Percentiles rank a stretch among this genome's conserved stretches.
phyloP scores from a whole-genome alignment of 2,329 filamentous ascomycete genomes.

The Pyrenochaeta sp. region DNA sequence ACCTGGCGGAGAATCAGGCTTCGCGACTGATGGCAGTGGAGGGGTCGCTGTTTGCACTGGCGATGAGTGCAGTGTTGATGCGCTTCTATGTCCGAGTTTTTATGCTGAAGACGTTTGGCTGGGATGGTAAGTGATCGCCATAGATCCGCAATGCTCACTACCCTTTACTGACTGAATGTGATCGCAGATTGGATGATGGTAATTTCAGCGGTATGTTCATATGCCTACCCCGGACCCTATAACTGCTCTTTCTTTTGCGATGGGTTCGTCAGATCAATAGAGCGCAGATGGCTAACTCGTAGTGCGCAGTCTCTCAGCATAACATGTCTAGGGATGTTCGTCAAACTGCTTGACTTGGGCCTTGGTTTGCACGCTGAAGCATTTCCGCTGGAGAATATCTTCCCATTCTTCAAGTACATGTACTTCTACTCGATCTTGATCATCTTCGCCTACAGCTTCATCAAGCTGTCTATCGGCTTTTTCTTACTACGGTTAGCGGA shows the following conservation, averaged over 20 bases:
- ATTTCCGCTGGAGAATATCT: slow-evolving; percentile 36
- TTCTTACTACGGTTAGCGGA: slow-evolving; percentile 57
- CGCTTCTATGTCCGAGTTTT: slow-evolving; percentile 31
- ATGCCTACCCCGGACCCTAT: background rate
- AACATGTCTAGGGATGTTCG: slow-evolving; percentile 26
- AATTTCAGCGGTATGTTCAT: slow-evolving; percentile 23
- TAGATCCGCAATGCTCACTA: background rate
- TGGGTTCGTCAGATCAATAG: background rate
- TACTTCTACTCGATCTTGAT: slow-evolving; percentile 58
- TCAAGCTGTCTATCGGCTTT: slow-evolving; percentile 60
- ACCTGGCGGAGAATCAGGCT: slow-evolving; percentile 48
- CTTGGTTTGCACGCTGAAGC: slow-evolving; percentile 57
- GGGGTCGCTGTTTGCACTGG: slow-evolving; percentile 49
- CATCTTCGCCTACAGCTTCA: slow-evolving; percentile 54
- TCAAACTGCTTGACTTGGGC: slow-evolving; percentile 46
- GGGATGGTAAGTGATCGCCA: slow-evolving; percentile 23
- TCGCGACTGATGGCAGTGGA: slow-evolving; percentile 52
- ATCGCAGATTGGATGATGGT: slow-evolving; percentile 51
- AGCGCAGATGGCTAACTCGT: background rate
- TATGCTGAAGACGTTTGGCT: slow-evolving; percentile 32
- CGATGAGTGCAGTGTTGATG: slow-evolving; percentile 20
- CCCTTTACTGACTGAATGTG: slow-evolving; percentile 9
- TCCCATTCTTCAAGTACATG: slow-evolving; percentile 50
- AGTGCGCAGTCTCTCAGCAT: slow-evolving; percentile 18
- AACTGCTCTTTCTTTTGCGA: background rate